Percentiles rank a stretch among this genome's conserved stretches.
Evolutionary conservation across 2,329 filamentous ascomycete species (phyloP).

Genomic region (Mycosphaerella arachidis): DNA sequence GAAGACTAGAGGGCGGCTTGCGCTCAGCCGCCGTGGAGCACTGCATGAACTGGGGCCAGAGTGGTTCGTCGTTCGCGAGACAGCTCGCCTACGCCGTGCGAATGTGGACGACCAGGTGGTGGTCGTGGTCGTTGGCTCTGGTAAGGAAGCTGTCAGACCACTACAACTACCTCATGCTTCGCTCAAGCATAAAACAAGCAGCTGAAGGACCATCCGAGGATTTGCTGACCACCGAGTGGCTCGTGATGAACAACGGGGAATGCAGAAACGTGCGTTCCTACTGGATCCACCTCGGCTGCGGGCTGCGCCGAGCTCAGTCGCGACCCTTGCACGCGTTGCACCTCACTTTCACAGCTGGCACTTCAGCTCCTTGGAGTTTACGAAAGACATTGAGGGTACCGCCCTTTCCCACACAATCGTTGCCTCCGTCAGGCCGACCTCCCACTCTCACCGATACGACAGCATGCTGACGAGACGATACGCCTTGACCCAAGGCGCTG

Average conservation of each 20-base stretch:
- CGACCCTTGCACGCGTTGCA: too few relatives aligned
- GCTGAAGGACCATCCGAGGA: not conserved
- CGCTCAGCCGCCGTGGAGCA: slow-evolving; percentile 1
- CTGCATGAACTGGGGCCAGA: not conserved
- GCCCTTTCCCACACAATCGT: too few relatives aligned
- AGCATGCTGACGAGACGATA: too few relatives aligned
- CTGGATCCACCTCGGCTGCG: not conserved
- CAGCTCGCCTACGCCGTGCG: not conserved
- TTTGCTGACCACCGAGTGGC: not conserved
- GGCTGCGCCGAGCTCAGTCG: too few relatives aligned
- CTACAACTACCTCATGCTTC: not conserved
- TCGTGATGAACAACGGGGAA: not conserved
- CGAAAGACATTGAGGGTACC: too few relatives aligned
- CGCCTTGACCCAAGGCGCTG: too few relatives aligned
- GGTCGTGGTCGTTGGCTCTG: not conserved
- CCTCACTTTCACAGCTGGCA: too few relatives aligned
- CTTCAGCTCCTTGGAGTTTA: too few relatives aligned
- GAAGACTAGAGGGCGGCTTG: slow-evolving; percentile 1
- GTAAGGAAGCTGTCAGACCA: not conserved
- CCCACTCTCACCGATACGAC: too few relatives aligned
- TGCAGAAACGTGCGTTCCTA: not conserved
- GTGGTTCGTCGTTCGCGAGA: not conserved
- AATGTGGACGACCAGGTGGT: not conserved
- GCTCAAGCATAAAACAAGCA: not conserved
- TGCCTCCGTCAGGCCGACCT: too few relatives aligned